These are phyloP conservation scores for Fomitopsis betulina DNA, from an alignment of 1,284 basidiomycete species.

Conservation along the genomic window DNA sequence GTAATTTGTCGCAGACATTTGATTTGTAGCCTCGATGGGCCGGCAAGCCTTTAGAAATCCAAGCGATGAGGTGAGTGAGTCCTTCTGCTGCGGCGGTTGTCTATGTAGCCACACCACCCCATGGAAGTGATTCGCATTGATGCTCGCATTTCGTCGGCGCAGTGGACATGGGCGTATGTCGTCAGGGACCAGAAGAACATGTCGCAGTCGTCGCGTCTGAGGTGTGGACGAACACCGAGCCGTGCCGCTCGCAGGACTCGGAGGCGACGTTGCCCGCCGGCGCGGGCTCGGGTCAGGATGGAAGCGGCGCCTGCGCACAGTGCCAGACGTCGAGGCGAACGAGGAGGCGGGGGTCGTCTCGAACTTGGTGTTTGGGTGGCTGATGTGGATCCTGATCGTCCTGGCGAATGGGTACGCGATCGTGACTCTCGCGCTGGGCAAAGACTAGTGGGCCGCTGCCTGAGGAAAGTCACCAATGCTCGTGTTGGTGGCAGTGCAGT, in stretches of 20 bases:
- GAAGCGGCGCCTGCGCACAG: not conserved
- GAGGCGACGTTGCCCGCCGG: slow-evolving; percentile 3
- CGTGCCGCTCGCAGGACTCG: not conserved
- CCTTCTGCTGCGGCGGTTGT: not conserved
- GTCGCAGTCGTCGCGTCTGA: not conserved
- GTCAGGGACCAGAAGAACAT: not conserved
- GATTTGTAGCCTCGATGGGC: not conserved
- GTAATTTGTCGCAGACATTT: not conserved
- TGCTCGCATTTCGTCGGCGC: not conserved
- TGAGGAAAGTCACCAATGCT: no score
- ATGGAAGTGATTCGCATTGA: not conserved
- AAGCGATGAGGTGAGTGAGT: not conserved
- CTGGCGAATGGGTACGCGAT: slow-evolving; percentile 69
- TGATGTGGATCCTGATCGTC: slow-evolving; percentile 62
- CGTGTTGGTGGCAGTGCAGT: no score
- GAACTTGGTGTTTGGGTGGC: slow-evolving; percentile 48
- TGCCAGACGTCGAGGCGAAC: slow-evolving; percentile 10
- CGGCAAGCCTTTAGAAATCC: not conserved
- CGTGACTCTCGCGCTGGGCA: slow-evolving; percentile 40
- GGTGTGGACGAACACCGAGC: not conserved
- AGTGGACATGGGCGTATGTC: not conserved
- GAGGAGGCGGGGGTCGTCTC: slow-evolving; percentile 44
- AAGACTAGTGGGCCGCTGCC: slow-evolving; percentile 6
- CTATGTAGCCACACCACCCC: not conserved
- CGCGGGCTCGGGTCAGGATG: not conserved